These are phyloP conservation scores for Monosporascus sp. DNA, from an alignment of 2,329 filamentous ascomycete species.

Conservation along the genomic window DNA sequence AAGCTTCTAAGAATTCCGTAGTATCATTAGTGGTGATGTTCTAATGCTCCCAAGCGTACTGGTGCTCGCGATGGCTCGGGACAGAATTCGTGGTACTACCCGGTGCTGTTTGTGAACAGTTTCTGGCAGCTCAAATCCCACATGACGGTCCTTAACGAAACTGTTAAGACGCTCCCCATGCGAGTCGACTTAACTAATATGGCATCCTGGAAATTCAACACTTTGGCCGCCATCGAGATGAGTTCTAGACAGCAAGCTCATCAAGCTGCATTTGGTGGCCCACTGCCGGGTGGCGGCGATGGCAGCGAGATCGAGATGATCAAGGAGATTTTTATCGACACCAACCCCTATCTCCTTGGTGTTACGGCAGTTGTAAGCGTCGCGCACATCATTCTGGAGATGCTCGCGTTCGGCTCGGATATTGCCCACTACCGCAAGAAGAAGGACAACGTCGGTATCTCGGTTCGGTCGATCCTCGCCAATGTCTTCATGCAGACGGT, in stretches of 20 bases:
- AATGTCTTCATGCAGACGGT: constrained; percentile 97
- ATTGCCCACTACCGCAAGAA: constrained; percentile 99
- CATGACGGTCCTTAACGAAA: constrained; percentile 89
- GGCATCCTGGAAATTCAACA: constrained; percentile 82
- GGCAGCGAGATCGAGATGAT: constrained; percentile 95
- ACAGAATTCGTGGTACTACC: constrained; percentile 87
- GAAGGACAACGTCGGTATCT: constrained; percentile 98
- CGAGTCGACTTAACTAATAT: constrained; percentile 81
- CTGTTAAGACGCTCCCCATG: constrained; percentile 74
- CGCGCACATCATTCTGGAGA: constrained; percentile 91
- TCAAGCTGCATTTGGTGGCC: constrained; percentile 68
- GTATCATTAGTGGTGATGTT: constrained; percentile 1
- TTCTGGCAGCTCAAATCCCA: constrained; percentile 95
- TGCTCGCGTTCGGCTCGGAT: constrained; percentile 93
- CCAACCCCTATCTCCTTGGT: constrained; percentile 82
- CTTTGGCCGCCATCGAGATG: constrained; percentile 79
- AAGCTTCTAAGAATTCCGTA: background rate
- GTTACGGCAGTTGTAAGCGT: constrained; percentile 82
- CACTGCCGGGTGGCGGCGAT: constrained; percentile 73
- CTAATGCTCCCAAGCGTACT: constrained; percentile 38
- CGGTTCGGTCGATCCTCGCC: constrained; percentile 88
- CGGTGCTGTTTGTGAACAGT: constrained; percentile 85
- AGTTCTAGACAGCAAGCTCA: constrained; percentile 78
- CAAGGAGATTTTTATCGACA: constrained; percentile 91
- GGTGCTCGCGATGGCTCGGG: constrained; percentile 79